Evolutionary conservation across 2,329 filamentous ascomycete genomes (phyloP), one percentile per base, ranked within the genome.

Genomic region (Trichoderma sp.): DNA sequence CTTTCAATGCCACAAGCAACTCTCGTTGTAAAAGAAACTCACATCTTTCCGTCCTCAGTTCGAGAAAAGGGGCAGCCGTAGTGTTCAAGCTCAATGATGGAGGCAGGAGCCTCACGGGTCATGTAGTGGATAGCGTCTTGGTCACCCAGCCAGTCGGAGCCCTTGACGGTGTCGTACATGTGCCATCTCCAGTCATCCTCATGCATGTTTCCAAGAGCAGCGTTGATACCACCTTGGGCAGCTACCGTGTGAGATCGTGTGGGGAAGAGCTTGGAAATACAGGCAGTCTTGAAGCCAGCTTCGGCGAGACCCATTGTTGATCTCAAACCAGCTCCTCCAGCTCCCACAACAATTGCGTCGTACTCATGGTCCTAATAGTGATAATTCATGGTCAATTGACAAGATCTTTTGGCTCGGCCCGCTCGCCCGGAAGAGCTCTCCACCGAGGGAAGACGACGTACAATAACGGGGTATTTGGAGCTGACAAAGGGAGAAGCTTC

Each of bases 131-230:
- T 97, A 73, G 94, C 94, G 80, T 97, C 94, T 83, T 97, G 94
- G 82, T 97, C 94, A 81, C 94, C 94, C 63, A 97, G 89, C 94
- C 94, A 97, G 86, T 97, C 94, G 74, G 93, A 97, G 74, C 94
- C 94, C 87, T 97, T 97, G 80, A 97, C 94, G 55, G 94, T 97
- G 82, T 97, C 94, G 86, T 97, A 97, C 94, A 97, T 97, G 84
- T 97, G 94, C 94, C 94, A 97, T 86, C 94, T 90, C 94, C 94
- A 97, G 84, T 97, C 94, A 78, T 97, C 94, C 85, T 95, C 89
- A 87, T 97, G 94, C 94, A 97, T 97, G 85, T 97, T 97, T 78
- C 92, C 92, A 68, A 96, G 86, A 63, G 92, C 92, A 68, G 92
- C 92, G 81, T 96, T 96, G 86, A 96, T 95, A 78, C 92, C 92